These are phyloP conservation scores for Colletotrichum graminicola DNA, from an alignment of 2,329 filamentous ascomycete genomes.

Conservation along the genomic window DNA sequence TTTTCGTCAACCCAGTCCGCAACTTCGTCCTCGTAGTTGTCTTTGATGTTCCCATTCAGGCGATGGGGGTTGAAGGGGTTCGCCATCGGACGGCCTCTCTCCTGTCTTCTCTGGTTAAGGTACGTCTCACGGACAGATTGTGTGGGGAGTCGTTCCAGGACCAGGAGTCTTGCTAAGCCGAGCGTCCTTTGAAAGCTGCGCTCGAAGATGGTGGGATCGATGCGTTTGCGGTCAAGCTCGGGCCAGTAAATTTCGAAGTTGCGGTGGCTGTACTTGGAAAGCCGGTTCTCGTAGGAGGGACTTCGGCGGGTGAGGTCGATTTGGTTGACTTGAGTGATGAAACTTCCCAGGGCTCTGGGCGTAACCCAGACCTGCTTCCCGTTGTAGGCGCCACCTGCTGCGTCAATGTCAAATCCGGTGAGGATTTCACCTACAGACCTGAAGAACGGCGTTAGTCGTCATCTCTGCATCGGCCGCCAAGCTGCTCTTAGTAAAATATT, in stretches of 20 bases:
- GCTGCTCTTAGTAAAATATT: constrained; percentile 55
- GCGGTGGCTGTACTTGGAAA: constrained; percentile 86
- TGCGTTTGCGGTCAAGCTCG: constrained; percentile 76
- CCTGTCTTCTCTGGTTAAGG: constrained; percentile 74
- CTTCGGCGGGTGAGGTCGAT: constrained; percentile 84
- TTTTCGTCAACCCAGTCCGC: constrained; percentile 85
- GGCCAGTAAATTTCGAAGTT: constrained; percentile 89
- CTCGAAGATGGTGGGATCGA: constrained; percentile 91
- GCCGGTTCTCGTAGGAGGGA: constrained; percentile 87
- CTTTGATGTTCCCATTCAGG: constrained; percentile 80
- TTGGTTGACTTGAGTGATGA: constrained; percentile 85
- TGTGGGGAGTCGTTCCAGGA: constrained; percentile 83
- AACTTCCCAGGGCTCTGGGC: constrained; percentile 81
- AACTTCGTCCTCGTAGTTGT: constrained; percentile 81
- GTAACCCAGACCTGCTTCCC: constrained; percentile 84
- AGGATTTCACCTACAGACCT: constrained; percentile 65
- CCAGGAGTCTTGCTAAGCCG: constrained; percentile 82
- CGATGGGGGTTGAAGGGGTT: constrained; percentile 57
- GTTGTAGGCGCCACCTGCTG: constrained; percentile 83
- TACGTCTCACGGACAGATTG: constrained; percentile 77
- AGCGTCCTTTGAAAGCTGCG: constrained; percentile 81
- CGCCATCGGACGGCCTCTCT: constrained; percentile 76
- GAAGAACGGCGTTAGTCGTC: not conserved
- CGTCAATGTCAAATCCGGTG: constrained; percentile 90
- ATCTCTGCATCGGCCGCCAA: constrained; percentile 42